These are phyloP conservation scores for Coleophoma eucalyptorum DNA, from an alignment of 2,329 filamentous ascomycete genomes.

Conservation along the genomic window DNA sequence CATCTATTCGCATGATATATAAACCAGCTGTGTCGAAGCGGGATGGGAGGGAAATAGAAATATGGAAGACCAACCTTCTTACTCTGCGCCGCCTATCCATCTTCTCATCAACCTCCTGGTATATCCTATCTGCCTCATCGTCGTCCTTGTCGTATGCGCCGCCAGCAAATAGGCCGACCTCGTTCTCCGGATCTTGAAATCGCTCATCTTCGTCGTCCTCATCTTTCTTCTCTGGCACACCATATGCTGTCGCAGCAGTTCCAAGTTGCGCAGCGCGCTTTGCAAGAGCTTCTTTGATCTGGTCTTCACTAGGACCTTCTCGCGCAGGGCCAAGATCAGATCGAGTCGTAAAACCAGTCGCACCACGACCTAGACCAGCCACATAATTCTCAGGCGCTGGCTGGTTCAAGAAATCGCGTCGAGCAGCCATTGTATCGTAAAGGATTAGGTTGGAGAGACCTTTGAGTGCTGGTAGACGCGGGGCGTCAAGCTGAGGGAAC, in stretches of 20 bases:
- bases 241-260: conserved; percentile 69
- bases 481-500: no score
- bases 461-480: no score
- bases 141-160: conserved; percentile 97
- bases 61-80: conserved; percentile 68
- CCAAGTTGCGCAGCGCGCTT: conserved; percentile 85
- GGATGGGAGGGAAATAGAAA: conserved; percentile 17
- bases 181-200: conserved; percentile 95
- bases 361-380: conserved; percentile 93
- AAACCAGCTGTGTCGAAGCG: conserved; percentile 54
- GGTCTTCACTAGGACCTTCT: conserved; percentile 93
- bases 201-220: conserved; percentile 71
- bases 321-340: conserved; percentile 93
- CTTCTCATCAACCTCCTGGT: conserved; percentile 91
- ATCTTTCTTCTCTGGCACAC: conserved; percentile 48
- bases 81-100: conserved; percentile 88
- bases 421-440: conserved; percentile 31
- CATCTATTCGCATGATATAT: conserved; percentile 60
- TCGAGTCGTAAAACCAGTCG: conserved; percentile 95
- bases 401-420: conserved; percentile 85
- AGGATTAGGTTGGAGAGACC: no score
- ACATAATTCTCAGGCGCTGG: conserved; percentile 86
- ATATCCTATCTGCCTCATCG: conserved; percentile 95
- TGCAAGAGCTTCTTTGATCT: conserved; percentile 95
- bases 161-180: conserved; percentile 90